A percentile compares a stretch with the other conserved stretches of the same genome.
Evolutionary conservation across 805 yeast genomes (phyloP).

Genomic region (Lipomyces oligophaga): DNA sequence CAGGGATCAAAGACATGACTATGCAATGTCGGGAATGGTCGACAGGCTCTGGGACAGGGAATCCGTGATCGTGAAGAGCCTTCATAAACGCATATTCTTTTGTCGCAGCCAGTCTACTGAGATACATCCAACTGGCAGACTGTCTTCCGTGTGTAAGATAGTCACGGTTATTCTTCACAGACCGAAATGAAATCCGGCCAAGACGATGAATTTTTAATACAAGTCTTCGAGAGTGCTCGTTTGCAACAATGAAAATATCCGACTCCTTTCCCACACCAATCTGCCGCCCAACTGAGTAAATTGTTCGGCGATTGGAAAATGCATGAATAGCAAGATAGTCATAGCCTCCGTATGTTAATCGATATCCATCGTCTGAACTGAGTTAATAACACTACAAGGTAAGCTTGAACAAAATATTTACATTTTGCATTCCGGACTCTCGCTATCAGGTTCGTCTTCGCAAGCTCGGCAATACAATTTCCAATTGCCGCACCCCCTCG

Average conservation of each 20-base stretch:
- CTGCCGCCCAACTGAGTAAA: slow-evolving; percentile 76
- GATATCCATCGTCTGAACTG: slow-evolving; percentile 73
- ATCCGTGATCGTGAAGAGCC: slow-evolving; percentile 67
- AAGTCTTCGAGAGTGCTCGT: slow-evolving; percentile 56
- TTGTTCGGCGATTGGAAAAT: slow-evolving; percentile 66
- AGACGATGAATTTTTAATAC: slow-evolving; percentile 88
- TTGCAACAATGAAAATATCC: slow-evolving; percentile 82
- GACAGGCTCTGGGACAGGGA: slow-evolving; percentile 81
- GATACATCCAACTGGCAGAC: slow-evolving; percentile 87
- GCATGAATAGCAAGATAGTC: slow-evolving; percentile 89
- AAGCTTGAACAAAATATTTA: not conserved
- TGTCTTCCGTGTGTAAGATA: slow-evolving; percentile 67
- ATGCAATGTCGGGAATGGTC: slow-evolving; percentile 90
- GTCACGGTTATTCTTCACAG: slow-evolving; percentile 91
- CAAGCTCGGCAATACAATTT: slow-evolving; percentile 76
- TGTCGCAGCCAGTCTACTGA: slow-evolving; percentile 84
- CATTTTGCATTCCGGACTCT: slow-evolving; percentile 80
- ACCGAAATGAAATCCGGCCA: slow-evolving; percentile 89
- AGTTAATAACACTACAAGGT: not conserved
- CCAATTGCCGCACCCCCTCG: slow-evolving; percentile 72
- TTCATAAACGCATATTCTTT: slow-evolving; percentile 89
- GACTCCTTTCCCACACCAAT: slow-evolving; percentile 98
- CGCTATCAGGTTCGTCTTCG: slow-evolving; percentile 75
- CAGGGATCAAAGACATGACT: slow-evolving; percentile 75
- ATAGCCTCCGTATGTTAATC: slow-evolving; percentile 81